These are phyloP conservation scores for Theileria equi DNA, from an alignment of 169 alveolate genomes.

Conservation along the genomic window DNA sequence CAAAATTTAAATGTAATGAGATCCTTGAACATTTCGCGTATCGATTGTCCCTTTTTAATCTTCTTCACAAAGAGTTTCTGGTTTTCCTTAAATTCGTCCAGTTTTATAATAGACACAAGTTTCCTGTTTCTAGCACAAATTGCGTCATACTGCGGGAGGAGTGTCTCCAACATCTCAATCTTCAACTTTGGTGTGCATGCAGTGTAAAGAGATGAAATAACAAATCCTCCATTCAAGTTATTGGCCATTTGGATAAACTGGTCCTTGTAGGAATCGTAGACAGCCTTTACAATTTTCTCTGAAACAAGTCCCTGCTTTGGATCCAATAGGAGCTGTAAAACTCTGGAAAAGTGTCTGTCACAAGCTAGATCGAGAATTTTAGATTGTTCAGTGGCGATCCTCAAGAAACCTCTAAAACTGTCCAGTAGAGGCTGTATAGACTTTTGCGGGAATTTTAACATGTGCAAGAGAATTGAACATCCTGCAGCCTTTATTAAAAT, in stretches of 20 bases:
- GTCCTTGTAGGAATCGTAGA: constrained; percentile 13
- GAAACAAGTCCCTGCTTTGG: constrained; percentile 33
- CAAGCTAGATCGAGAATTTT: constrained; percentile 11
- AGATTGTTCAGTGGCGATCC: constrained; percentile 9
- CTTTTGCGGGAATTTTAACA: constrained; percentile 41
- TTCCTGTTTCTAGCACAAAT: constrained; percentile 15
- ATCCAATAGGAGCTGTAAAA: constrained; percentile 53
- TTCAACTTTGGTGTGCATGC: constrained; percentile 2
- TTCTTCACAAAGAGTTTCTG: constrained; percentile 26
- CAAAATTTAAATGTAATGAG: no score
- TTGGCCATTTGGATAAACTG: constrained; percentile 9
- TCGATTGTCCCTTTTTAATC: constrained; percentile 25
- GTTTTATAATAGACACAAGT: constrained; percentile 21
- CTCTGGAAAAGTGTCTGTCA: constrained; percentile 54
- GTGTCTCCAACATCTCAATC: constrained; percentile 8
- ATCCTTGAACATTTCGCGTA: constrained; percentile 46
- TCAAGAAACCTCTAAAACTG: constrained; percentile 31
- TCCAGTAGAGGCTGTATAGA: constrained; percentile 5
- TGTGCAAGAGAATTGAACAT: constrained; percentile 27
- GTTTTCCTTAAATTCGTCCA: constrained; percentile 33
- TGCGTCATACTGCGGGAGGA: constrained; percentile 15
- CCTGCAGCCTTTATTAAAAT: constrained; percentile 43
- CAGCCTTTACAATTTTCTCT: constrained; percentile 27
- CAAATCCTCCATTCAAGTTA: constrained; percentile 41
- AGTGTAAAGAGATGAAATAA: constrained; percentile 9